Conservation (phyloP, 768 basidiomycete species). For the Boletus vinaceobasis region DNA sequence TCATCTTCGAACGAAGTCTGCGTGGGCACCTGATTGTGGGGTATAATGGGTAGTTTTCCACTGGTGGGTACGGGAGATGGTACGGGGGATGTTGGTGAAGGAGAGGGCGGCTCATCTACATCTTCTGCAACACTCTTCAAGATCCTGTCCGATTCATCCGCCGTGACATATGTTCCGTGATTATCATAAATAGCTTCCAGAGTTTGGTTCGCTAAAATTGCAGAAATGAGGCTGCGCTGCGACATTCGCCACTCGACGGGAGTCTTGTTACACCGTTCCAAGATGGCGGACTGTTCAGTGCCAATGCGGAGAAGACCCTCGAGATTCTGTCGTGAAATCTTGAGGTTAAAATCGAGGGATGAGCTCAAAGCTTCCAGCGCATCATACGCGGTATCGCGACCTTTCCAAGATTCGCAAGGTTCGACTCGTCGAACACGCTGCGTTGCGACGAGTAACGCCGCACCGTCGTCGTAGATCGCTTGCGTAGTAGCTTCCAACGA, state of each 20-base stretch:
- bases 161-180: background rate
- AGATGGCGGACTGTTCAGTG: constrained; percentile 38
- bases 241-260: constrained; percentile 48
- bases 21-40: background rate
- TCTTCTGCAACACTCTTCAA: constrained; percentile 11
- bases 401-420: constrained; percentile 21
- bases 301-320: constrained; percentile 38
- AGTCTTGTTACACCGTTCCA: constrained; percentile 36
- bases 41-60: constrained; percentile 5
- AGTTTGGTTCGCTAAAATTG: constrained; percentile 22
- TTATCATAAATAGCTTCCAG: constrained; percentile 17
- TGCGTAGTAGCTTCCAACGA: constrained; percentile 48
- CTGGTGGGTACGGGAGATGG: constrained; percentile 12
- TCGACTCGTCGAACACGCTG: constrained; percentile 34
- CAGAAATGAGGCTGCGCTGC: constrained; percentile 35
- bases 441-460: constrained; percentile 37
- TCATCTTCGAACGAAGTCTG: constrained; percentile 13
- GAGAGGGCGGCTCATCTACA: background rate
- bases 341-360: constrained; percentile 35
- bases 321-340: constrained; percentile 35
- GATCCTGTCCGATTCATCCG: constrained; percentile 9
- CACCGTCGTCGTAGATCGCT: constrained; percentile 48
- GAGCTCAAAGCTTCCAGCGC: constrained; percentile 28
- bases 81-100: background rate
- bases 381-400: constrained; percentile 25